Conservation (phyloP, 768 basidiomycete species). For the Lactarius hatsudake region DNA sequence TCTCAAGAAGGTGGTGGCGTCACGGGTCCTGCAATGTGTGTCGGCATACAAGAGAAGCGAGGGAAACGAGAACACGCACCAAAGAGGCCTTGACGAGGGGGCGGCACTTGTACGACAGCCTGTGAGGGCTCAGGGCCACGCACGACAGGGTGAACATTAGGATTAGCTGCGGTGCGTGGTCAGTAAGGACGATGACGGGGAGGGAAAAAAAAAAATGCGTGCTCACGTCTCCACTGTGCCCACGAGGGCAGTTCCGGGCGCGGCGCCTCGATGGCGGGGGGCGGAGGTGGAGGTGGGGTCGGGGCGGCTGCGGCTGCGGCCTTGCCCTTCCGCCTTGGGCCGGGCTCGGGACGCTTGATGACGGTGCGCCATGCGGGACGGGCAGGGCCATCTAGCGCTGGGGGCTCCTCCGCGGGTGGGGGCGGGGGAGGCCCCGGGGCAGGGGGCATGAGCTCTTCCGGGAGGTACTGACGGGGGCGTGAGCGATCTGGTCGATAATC, state of each 20-base stretch:
- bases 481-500: constrained; percentile 1
- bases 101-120: constrained; percentile 37
- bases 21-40: constrained; percentile 30
- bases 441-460: constrained; percentile 35
- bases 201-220: not conserved
- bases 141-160: constrained; percentile 52
- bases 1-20: constrained; percentile 34
- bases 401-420: constrained; percentile 45
- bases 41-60: not conserved
- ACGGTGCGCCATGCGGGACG: constrained; percentile 76
- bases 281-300: constrained; percentile 42
- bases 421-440: constrained; percentile 33
- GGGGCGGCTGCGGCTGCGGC: constrained; percentile 41
- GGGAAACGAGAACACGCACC: constrained; percentile 40
- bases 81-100: constrained; percentile 63
- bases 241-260: constrained; percentile 67
- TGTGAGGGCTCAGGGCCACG: constrained; percentile 39
- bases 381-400: constrained; percentile 44
- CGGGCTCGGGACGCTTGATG: constrained; percentile 49
- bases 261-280: constrained; percentile 32
- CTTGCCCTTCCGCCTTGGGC: constrained; percentile 37
- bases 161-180: constrained; percentile 50
- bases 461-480: constrained; percentile 32
- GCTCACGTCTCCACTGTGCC: constrained; percentile 83
- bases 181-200: not conserved